Conservation (phyloP, 2,329 filamentous ascomycete species). For the Xylaria sp. region DNA sequence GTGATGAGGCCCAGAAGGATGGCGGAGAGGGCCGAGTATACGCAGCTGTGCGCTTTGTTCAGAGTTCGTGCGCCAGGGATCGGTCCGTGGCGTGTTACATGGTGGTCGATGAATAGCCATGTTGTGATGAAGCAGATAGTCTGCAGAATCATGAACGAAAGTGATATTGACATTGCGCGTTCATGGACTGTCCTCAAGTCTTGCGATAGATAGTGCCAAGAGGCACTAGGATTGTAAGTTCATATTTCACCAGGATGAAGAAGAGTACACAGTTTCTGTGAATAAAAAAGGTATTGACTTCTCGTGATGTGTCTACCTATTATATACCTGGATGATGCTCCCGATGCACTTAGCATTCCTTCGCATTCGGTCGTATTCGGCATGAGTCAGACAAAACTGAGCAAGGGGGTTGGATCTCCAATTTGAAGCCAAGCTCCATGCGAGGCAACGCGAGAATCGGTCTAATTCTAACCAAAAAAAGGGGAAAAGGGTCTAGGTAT, state of each 20-base stretch:
- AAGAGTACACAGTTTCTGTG: no score
- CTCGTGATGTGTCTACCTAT: neutral
- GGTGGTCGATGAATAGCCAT: neutral
- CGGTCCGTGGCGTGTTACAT: neutral
- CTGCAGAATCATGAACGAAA: neutral
- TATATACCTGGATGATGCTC: no score
- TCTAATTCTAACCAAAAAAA: no score
- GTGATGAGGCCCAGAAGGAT: neutral
- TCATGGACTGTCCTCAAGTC: no score
- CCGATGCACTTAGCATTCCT: no score
- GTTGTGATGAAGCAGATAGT: neutral
- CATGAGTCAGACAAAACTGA: neutral
- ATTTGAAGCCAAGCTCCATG: neutral
- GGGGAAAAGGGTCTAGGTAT: no score
- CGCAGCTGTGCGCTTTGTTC: neutral
- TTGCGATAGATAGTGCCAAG: no score
- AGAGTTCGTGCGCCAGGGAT: neutral
- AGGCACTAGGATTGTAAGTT: no score
- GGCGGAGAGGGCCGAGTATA: neutral
- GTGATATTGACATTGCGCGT: neutral
- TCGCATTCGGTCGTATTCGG: conserved; percentile 9
- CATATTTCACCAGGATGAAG: no score
- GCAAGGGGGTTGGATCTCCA: neutral
- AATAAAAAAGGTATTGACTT: no score
- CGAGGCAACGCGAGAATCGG: no score